phyloP scores from a whole-genome alignment of 2,329 filamentous ascomycete species.

The Aspergillus sojae region DNA sequence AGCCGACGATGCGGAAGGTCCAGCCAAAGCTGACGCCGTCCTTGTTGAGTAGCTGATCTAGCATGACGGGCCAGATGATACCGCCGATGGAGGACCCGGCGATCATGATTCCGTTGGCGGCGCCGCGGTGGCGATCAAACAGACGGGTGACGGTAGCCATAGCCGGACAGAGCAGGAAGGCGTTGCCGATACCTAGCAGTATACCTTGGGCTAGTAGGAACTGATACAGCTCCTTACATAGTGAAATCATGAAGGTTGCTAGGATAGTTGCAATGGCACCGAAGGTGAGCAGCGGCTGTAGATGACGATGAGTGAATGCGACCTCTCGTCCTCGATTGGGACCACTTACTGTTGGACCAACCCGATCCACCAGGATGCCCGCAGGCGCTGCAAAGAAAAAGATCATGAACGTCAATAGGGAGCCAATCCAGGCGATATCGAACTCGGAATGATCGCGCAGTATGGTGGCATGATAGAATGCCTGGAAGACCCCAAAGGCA shows the following conservation, averaged over 20 bases:
- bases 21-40: slow-evolving; percentile 33
- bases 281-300: not conserved
- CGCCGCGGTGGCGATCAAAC: not conserved
- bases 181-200: not conserved
- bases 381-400: not conserved
- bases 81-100: slow-evolving; percentile 38
- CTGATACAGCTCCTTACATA: not conserved
- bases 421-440: not conserved
- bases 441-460: not conserved
- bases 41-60: slow-evolving; percentile 32
- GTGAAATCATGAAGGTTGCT: not conserved
- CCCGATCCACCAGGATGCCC: not conserved
- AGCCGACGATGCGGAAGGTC: slow-evolving; percentile 45
- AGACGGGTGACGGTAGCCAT: not conserved
- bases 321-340: no score
- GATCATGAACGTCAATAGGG: not conserved
- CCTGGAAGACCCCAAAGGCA: not conserved
- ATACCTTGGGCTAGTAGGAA: not conserved
- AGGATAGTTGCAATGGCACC: not conserved
- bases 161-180: not conserved
- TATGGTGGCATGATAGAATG: not conserved
- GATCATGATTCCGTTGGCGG: not conserved
- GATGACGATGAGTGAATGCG: not conserved
- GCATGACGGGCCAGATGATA: slow-evolving; percentile 38
- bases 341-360: not conserved